phyloP scores from a whole-genome alignment of 2,329 filamentous ascomycete species.

The Cladosporium sp. region DNA sequence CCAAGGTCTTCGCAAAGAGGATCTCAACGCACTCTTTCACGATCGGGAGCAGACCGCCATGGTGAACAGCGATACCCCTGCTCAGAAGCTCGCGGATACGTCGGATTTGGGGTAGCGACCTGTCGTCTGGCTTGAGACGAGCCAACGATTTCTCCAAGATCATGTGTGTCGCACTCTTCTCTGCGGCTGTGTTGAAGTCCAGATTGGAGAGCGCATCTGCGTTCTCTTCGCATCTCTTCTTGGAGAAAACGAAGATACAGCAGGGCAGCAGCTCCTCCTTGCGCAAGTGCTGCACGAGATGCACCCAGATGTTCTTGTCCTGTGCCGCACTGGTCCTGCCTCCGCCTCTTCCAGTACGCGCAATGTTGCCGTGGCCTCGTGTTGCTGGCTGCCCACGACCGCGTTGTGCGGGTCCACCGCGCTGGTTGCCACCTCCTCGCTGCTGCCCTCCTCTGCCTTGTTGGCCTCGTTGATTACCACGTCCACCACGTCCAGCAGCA shows the following conservation, averaged over 20 bases:
- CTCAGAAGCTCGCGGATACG: constrained; percentile 78
- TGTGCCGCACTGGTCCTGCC: constrained; percentile 86
- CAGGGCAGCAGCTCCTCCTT: constrained; percentile 83
- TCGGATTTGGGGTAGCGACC: constrained; percentile 85
- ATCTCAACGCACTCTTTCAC: constrained; percentile 98
- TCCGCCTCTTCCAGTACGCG: constrained; percentile 75
- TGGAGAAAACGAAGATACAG: constrained; percentile 98
- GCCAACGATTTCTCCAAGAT: constrained; percentile 93
- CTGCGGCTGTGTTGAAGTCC: constrained; percentile 85
- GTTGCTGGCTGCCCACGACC: constrained; percentile 51
- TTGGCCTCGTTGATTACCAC: constrained; percentile 46
- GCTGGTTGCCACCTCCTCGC: constrained; percentile 38
- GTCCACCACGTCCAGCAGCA: constrained; percentile 49
- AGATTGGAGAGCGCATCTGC: constrained; percentile 91
- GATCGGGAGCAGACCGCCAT: constrained; percentile 89
- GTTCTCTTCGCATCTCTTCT: constrained; percentile 95
- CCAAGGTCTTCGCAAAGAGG: constrained; percentile 86
- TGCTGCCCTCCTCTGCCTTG: constrained; percentile 50
- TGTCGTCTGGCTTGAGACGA: constrained; percentile 82
- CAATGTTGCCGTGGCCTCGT: constrained; percentile 76
- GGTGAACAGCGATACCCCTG: constrained; percentile 90
- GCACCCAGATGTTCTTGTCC: constrained; percentile 95
- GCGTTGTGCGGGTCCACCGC: constrained; percentile 48
- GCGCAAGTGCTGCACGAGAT: constrained; percentile 84
- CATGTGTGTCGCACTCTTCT: constrained; percentile 98